A percentile compares a stretch with the other conserved stretches of the same genome.
Conservation (phyloP, 805 yeast species). For the Schwanniomyces pseudopolymorphus region DNA sequence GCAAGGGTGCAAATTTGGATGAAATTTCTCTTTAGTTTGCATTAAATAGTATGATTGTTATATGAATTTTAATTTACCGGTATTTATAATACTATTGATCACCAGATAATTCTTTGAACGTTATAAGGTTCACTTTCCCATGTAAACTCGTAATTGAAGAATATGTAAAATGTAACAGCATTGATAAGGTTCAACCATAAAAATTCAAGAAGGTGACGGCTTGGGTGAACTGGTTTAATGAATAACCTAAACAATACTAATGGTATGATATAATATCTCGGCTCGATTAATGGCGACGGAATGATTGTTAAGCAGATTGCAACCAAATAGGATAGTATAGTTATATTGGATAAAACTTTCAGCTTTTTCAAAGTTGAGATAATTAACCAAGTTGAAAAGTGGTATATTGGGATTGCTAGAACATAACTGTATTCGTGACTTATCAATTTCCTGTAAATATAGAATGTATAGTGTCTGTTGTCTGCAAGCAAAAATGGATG, state of each 20-base stretch:
- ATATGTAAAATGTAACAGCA: constrained; percentile 50
- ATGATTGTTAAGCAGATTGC: constrained; percentile 63
- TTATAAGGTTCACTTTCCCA: constrained; percentile 64
- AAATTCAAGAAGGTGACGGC: constrained; percentile 53
- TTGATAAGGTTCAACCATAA: constrained; percentile 63
- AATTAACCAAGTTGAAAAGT: constrained; percentile 48
- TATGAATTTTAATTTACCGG: neutral
- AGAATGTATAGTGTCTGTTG: constrained; percentile 91
- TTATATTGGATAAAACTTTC: constrained; percentile 22
- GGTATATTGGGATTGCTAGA: constrained; percentile 65
- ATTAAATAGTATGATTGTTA: neutral
- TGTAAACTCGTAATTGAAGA: constrained; percentile 57
- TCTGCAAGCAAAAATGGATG: constrained; percentile 94
- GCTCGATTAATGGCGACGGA: constrained; percentile 93
- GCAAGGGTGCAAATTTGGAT: neutral
- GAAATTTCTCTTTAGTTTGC: neutral
- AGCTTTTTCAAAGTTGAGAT: constrained; percentile 13
- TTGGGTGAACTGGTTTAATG: constrained; percentile 12
- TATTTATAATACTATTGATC: too few species aligned
- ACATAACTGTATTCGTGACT: constrained; percentile 47
- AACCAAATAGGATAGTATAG: constrained; percentile 50
- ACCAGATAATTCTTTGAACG: constrained; percentile 89
- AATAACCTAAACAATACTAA: constrained; percentile 70
- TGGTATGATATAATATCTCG: constrained; percentile 88
- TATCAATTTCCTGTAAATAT: constrained; percentile 71